phyloP scores from a whole-genome alignment of 441 rosid genomes.

The Pelargonium cotyledonis region DNA sequence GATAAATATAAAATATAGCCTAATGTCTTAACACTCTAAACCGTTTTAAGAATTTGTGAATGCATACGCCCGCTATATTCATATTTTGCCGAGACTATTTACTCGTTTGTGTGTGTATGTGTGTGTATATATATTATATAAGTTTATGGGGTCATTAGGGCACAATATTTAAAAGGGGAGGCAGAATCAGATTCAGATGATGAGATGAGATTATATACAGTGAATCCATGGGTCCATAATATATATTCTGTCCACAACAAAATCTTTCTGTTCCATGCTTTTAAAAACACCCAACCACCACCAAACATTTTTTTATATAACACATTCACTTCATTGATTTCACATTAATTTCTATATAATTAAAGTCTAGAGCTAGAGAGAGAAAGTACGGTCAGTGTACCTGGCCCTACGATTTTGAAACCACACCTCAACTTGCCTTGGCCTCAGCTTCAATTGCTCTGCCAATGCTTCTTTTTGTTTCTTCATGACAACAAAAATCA shows the following conservation, averaged over 20 bases:
- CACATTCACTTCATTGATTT: background rate
- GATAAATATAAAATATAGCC: too few species aligned
- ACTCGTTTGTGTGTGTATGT: too few species aligned
- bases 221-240: background rate
- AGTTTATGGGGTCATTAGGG: too few species aligned
- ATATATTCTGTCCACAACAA: too few species aligned
- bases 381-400: constrained; percentile 27
- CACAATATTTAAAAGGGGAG: too few species aligned
- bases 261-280: background rate
- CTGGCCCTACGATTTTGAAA: constrained; percentile 87
- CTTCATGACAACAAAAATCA: constrained; percentile 26
- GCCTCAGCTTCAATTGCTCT: constrained; percentile 49
- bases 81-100: too few species aligned
- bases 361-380: background rate
- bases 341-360: background rate
- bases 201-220: background rate
- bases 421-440: constrained; percentile 76
- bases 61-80: too few species aligned
- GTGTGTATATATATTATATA: too few species aligned
- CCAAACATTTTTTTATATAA: background rate
- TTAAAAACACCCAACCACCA: background rate
- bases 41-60: too few species aligned
- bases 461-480: constrained; percentile 71
- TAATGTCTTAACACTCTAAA: too few species aligned
- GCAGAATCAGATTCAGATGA: background rate